A percentile compares a stretch with the other conserved stretches of the same genome.
phyloP scores from a whole-genome alignment of 257 asterid species.

The Petrea volubilis region DNA sequence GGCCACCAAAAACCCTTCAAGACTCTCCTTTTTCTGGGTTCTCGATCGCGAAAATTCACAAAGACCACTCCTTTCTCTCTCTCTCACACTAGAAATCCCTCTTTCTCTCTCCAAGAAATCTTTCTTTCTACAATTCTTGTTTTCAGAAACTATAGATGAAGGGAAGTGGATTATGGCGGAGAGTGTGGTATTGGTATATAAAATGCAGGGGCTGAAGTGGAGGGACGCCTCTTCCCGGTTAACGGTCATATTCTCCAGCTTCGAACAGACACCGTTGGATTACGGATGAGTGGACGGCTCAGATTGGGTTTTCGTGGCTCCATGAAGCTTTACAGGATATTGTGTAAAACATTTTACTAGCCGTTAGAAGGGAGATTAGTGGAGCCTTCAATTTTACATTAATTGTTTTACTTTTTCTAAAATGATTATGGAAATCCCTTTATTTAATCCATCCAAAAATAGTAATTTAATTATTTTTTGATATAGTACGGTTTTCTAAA shows the following conservation, averaged over 20 bases:
- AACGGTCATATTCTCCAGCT: constrained; percentile 58
- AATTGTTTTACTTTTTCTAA: neutral
- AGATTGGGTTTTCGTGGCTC: neutral
- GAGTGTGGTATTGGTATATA: constrained; percentile 5
- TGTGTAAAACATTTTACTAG: constrained; percentile 30
- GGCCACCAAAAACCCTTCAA: constrained; percentile 28
- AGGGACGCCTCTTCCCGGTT: constrained; percentile 24
- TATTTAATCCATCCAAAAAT: too few relatives aligned
- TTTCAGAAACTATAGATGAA: constrained; percentile 5
- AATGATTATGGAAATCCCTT: too few relatives aligned
- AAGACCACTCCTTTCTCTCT: neutral
- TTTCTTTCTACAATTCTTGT: neutral
- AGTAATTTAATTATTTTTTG: too few relatives aligned
- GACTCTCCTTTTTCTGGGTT: constrained; percentile 21
- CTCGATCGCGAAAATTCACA: constrained; percentile 37
- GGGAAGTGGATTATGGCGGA: constrained; percentile 9
- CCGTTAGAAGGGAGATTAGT: constrained; percentile 31
- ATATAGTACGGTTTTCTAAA: too few relatives aligned
- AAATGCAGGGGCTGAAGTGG: constrained; percentile 17
- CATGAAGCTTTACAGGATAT: neutral
- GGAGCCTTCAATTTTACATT: constrained; percentile 20
- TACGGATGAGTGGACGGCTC: constrained; percentile 21
- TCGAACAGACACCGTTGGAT: constrained; percentile 47
- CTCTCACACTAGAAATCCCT: neutral
- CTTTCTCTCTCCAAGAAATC: neutral